Conservation (phyloP, 2,329 filamentous ascomycete species). For the Hypomyces perniciosus region DNA sequence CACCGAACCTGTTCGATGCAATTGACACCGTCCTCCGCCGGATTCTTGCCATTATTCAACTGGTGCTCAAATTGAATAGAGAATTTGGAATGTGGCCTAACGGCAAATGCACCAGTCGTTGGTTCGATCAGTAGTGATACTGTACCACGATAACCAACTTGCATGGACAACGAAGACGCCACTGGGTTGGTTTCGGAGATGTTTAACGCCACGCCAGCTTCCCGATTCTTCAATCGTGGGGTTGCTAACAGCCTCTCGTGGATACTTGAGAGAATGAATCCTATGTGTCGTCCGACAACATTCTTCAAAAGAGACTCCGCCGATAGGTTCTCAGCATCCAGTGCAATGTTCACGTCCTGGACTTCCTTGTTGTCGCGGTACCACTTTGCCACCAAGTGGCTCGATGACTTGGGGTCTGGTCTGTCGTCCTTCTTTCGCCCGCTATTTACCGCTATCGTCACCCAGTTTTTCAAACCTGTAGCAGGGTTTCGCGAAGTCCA, state of each 20-base stretch:
- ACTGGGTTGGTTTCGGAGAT: constrained; percentile 57
- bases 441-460: constrained; percentile 77
- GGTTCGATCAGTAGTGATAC: constrained; percentile 66
- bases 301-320: constrained; percentile 67
- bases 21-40: constrained; percentile 49
- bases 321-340: constrained; percentile 64
- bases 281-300: constrained; percentile 70
- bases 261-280: constrained; percentile 62
- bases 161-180: constrained; percentile 61
- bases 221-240: constrained; percentile 54
- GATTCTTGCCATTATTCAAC: constrained; percentile 56
- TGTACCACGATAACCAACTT: constrained; percentile 58
- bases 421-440: constrained; percentile 43
- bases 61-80: constrained; percentile 54
- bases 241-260: constrained; percentile 53
- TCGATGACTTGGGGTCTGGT: constrained; percentile 40
- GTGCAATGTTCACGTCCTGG: constrained; percentile 56
- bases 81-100: constrained; percentile 58
- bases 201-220: constrained; percentile 52
- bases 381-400: constrained; percentile 65
- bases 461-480: constrained; percentile 73
- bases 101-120: constrained; percentile 67
- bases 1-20: constrained; percentile 59
- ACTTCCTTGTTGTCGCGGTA: constrained; percentile 77
- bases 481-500: constrained; percentile 59